Conservation (phyloP, 345 rosid species). For the Ceriops decandra region DNA sequence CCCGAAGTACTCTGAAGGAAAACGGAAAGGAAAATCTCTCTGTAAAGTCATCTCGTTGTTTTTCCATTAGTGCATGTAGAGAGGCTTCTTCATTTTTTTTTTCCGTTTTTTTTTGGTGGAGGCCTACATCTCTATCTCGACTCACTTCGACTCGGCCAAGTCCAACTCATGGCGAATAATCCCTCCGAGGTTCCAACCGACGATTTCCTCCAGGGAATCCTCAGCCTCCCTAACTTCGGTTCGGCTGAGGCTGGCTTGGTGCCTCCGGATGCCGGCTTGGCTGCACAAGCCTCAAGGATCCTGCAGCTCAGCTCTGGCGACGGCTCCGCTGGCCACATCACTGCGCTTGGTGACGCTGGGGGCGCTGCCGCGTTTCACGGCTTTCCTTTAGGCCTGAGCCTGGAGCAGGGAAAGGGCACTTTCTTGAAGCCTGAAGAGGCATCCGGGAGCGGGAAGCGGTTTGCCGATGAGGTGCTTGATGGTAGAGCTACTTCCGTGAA, state of each 20-base stretch:
- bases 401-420: constrained; percentile 85
- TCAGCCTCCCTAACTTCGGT: constrained; percentile 64
- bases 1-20: not conserved
- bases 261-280: constrained; percentile 43
- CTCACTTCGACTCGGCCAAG: constrained; percentile 30
- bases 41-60: not conserved
- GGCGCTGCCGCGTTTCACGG: constrained; percentile 66
- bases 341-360: constrained; percentile 34
- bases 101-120: not conserved
- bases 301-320: constrained; percentile 82
- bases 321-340: constrained; percentile 46
- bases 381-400: constrained; percentile 81
- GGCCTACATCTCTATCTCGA: constrained; percentile 18
- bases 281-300: constrained; percentile 69
- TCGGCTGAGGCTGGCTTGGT: constrained; percentile 53
- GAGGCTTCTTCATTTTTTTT: constrained; percentile 13
- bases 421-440: constrained; percentile 74
- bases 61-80: constrained; percentile 17
- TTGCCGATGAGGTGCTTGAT: constrained; percentile 62
- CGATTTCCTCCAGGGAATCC: constrained; percentile 92
- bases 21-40: not conserved
- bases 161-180: constrained; percentile 68
- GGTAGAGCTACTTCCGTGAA: constrained; percentile 58
- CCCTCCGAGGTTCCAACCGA: constrained; percentile 61
- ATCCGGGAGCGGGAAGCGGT: constrained; percentile 75